phyloP scores from a whole-genome alignment of 352 stramenopile species.

The Pythium dissimile region DNA sequence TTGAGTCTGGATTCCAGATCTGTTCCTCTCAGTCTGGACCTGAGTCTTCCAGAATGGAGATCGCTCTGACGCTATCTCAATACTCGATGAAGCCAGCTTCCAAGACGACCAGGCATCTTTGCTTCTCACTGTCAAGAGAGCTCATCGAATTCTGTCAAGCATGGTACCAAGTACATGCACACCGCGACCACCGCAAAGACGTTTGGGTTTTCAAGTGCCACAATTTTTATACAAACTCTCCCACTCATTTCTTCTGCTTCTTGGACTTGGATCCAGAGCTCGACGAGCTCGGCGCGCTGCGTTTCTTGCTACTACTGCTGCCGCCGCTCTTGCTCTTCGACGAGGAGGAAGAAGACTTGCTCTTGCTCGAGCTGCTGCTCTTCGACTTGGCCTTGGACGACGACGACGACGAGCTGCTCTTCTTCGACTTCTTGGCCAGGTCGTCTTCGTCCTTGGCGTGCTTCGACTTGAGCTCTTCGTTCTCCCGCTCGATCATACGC shows the following conservation, averaged over 20 bases:
- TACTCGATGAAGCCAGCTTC: too few species aligned
- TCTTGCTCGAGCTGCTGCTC: conserved; percentile 56
- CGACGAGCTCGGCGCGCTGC: conserved; percentile 38
- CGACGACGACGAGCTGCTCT: conserved; percentile 38
- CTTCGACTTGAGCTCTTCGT: conserved; percentile 85
- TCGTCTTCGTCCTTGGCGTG: conserved; percentile 70
- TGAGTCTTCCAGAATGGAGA: too few species aligned
- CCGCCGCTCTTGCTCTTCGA: conserved; percentile 42
- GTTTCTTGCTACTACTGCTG: conserved; percentile 61
- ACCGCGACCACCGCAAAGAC: too few species aligned
- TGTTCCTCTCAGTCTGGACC: too few species aligned
- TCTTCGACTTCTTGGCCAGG: conserved; percentile 76
- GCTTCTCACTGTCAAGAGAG: too few species aligned
- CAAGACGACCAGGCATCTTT: too few species aligned
- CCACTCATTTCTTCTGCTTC: conserved; percentile 62
- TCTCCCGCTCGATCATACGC: conserved; percentile 93
- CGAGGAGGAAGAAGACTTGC: conserved; percentile 24
- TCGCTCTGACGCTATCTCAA: too few species aligned
- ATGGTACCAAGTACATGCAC: too few species aligned
- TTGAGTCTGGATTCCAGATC: too few species aligned
- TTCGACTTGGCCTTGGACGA: conserved; percentile 69
- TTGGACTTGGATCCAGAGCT: conserved; percentile 57
- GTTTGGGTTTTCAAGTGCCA: not conserved
- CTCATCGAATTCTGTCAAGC: too few species aligned
- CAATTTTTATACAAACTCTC: not conserved